Evolutionary conservation across 306 rosid genomes (phyloP).

Genomic region (Gillenia trifoliata): DNA sequence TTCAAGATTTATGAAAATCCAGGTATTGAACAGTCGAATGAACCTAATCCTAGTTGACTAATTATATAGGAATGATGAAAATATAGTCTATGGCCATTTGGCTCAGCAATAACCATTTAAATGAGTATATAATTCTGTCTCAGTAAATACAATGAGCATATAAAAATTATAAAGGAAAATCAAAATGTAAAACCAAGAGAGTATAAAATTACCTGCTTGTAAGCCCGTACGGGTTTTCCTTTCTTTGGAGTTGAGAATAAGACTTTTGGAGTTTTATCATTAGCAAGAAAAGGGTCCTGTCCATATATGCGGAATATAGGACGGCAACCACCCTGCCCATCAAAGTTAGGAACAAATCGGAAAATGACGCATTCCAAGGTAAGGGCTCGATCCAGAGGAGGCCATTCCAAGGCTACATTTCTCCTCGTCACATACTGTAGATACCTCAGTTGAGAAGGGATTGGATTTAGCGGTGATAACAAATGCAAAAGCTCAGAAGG

Average conservation of each 20-base stretch:
- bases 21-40: neutral
- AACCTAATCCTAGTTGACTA: neutral
- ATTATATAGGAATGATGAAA: neutral
- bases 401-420: slow-evolving; percentile 87
- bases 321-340: slow-evolving; percentile 69
- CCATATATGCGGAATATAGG: slow-evolving; percentile 82
- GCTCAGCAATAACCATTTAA: neutral
- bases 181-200: neutral
- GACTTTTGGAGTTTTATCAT: slow-evolving; percentile 55
- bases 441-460: slow-evolving; percentile 88
- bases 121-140: neutral
- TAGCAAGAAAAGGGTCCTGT: slow-evolving; percentile 57
- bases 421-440: slow-evolving; percentile 84
- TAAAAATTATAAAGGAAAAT: neutral
- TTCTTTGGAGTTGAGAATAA: slow-evolving; percentile 66
- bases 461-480: slow-evolving; percentile 65
- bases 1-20: neutral
- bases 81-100: neutral
- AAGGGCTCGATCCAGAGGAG: slow-evolving; percentile 84
- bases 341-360: slow-evolving; percentile 68
- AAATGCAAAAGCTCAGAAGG: slow-evolving; percentile 77
- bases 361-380: slow-evolving; percentile 83
- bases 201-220: slow-evolving; percentile 62
- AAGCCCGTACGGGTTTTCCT: slow-evolving; percentile 47
- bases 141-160: neutral